Base-by-base conservation (phyloP, 306 rosid species). In the Trifolium pratense region DNA sequence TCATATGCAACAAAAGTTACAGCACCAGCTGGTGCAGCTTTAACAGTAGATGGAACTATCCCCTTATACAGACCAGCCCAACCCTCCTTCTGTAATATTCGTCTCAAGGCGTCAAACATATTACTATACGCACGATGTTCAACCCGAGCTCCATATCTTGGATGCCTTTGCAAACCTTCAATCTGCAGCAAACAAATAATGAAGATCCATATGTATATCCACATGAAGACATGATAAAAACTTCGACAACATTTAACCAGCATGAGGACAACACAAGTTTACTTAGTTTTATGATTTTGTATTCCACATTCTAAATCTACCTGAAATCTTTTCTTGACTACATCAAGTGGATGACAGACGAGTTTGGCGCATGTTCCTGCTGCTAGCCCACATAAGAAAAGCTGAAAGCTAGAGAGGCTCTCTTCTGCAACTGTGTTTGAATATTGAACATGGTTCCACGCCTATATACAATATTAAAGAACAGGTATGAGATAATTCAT, bases 251-350 rank as follows among this genome's bases (percentile, higher is more conserved):
- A 51, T 29, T 51, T 73, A 63, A 43, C 51, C 46, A 75, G 69
- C 29, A 43, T 6, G 34, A 39, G 12, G 57, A 23, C 48, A 45
- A 48, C 12, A 70, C 49, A 40, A 37, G 56, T 34, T 18, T 23
- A 48, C 31, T 10, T 42, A 25, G 14, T 14, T 21, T 17, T 2
- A 29, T 58, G 37, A 1, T 6, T 29, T 7, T 17, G 42, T 15
- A 29, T 37, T 61, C 37, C 13, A 57, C 31, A 51, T 37, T 69
- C 64, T 21, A 70, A 39, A 29, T 55, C 34, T 80, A 88, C 99
- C 97, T 95, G 97, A 83, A 95, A 95, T 85, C 99, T 90, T 87
- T 95, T 95, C 78, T 95, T 95, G 71, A 95, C 97, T 31, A 95
- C 99, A 75, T 91, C 97, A 66, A 95, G 97, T 31, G 99, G 99